Evolutionary conservation across 768 basidiomycete species (phyloP).

Genomic region (Pleurotus tuber-regium): DNA sequence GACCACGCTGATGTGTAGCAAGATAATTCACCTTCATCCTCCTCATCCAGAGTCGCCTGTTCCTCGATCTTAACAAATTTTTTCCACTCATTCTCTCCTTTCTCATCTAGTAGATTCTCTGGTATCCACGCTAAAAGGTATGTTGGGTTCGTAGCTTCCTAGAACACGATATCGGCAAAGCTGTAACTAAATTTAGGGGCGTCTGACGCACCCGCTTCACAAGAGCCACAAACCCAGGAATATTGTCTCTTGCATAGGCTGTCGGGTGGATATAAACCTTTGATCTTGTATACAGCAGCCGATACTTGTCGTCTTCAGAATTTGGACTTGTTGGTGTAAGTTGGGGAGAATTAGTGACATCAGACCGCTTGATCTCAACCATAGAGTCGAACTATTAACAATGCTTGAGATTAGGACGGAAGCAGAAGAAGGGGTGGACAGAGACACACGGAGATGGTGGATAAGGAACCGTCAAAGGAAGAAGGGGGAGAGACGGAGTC

Average conservation of each 20-base stretch:
- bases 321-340: slow-evolving; percentile 12
- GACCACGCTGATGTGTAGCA: slow-evolving; percentile 19
- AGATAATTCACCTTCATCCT: slow-evolving; percentile 80
- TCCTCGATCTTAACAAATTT: slow-evolving; percentile 88
- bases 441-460: slow-evolving; percentile 44
- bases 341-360: slow-evolving; percentile 22
- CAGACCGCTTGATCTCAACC: slow-evolving; percentile 68
- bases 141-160: slow-evolving; percentile 75
- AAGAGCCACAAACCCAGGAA: slow-evolving; percentile 89
- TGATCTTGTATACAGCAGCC: slow-evolving; percentile 86
- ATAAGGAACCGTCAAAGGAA: slow-evolving; percentile 44
- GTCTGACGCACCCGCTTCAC: slow-evolving; percentile 73
- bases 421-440: slow-evolving; percentile 7
- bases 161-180: slow-evolving; percentile 13
- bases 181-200: neutral
- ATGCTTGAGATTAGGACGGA: slow-evolving; percentile 7
- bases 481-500: slow-evolving; percentile 24
- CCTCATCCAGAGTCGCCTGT: slow-evolving; percentile 52
- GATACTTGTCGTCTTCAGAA: slow-evolving; percentile 59
- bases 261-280: slow-evolving; percentile 97
- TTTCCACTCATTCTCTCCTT: slow-evolving; percentile 81
- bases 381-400: slow-evolving; percentile 52
- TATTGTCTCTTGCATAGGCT: slow-evolving; percentile 87
- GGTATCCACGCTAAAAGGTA: slow-evolving; percentile 95
- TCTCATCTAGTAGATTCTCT: slow-evolving; percentile 78